Conservation (phyloP, 1,284 basidiomycete species). For the Apiotrichum porosum region DNA sequence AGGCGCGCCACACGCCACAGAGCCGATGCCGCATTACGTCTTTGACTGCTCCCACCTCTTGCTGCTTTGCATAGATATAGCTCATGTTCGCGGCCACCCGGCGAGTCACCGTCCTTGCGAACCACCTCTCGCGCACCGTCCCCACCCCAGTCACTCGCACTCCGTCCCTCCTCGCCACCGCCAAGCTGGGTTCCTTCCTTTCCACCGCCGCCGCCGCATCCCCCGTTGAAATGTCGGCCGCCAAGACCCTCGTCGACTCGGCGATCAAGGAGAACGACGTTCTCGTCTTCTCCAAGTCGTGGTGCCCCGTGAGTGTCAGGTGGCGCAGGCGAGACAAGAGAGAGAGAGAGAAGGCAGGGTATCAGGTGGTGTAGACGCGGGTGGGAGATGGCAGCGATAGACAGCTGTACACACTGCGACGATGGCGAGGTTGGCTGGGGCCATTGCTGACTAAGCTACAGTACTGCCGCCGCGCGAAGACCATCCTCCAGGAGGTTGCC, state of each 20-base stretch:
- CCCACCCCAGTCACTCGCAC: too few relatives aligned
- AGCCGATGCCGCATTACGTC: too few relatives aligned
- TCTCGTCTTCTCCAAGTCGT: conserved; percentile 46
- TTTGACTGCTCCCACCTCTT: too few relatives aligned
- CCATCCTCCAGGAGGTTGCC: conserved; percentile 29
- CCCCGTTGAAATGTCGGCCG: conserved; percentile 30
- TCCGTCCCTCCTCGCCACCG: neutral
- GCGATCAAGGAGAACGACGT: conserved; percentile 46
- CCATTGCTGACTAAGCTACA: conserved; percentile 9
- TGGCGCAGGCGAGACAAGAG: neutral
- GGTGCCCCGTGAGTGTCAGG: conserved; percentile 43
- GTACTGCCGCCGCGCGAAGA: conserved; percentile 46
- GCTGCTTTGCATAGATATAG: neutral
- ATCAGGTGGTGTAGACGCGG: too few relatives aligned
- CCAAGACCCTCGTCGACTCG: conserved; percentile 42
- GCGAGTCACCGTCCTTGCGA: conserved; percentile 22
- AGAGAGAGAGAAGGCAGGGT: neutral
- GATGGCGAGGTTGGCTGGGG: neutral
- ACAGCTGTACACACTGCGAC: neutral
- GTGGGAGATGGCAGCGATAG: neutral
- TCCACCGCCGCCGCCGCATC: conserved; percentile 23
- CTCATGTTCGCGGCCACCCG: conserved; percentile 28
- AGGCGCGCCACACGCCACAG: too few relatives aligned
- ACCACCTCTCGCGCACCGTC: conserved; percentile 12
- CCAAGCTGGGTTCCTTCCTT: conserved; percentile 46